Evolutionary conservation across 2,329 filamentous ascomycete genomes (phyloP).

Genomic region (Xylariaceae sp.): DNA sequence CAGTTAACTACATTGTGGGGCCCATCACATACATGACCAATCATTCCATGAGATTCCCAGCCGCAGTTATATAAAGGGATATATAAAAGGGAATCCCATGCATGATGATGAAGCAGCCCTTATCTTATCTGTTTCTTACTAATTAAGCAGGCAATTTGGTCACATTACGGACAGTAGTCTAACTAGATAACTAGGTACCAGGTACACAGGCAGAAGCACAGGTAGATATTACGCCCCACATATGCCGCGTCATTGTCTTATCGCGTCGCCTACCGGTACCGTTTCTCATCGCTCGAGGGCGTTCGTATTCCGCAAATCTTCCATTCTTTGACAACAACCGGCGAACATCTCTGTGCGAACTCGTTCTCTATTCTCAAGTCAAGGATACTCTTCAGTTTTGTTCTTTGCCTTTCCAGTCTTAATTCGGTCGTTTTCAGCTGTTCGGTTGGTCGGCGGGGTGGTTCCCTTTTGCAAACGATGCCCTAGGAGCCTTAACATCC

Average conservation of each 20-base stretch:
- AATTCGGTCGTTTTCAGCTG: not conserved
- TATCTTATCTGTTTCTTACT: not conserved
- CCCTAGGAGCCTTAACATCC: conserved; percentile 10
- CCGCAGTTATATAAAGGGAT: too few species aligned
- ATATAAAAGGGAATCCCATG: too few species aligned
- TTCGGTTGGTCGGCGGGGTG: not conserved
- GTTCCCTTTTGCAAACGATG: conserved; percentile 1
- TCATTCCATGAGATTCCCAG: too few species aligned
- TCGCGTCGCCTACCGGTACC: not conserved
- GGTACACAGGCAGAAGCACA: too few species aligned
- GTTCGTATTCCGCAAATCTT: too few species aligned
- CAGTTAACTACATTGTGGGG: too few species aligned
- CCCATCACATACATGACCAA: too few species aligned
- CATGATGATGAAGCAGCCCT: too few species aligned
- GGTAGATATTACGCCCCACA: too few species aligned
- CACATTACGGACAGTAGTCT: too few species aligned
- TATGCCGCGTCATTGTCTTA: not conserved
- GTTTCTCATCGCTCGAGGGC: too few species aligned
- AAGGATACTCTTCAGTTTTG: not conserved
- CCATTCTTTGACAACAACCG: not conserved
- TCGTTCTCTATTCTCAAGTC: not conserved
- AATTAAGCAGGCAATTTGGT: not conserved
- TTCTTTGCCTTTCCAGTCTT: not conserved
- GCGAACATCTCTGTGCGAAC: not conserved
- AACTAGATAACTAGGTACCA: too few species aligned